These are phyloP conservation scores for Rhodocollybia butyracea DNA, from an alignment of 768 basidiomycete species.

Conservation along the genomic window DNA sequence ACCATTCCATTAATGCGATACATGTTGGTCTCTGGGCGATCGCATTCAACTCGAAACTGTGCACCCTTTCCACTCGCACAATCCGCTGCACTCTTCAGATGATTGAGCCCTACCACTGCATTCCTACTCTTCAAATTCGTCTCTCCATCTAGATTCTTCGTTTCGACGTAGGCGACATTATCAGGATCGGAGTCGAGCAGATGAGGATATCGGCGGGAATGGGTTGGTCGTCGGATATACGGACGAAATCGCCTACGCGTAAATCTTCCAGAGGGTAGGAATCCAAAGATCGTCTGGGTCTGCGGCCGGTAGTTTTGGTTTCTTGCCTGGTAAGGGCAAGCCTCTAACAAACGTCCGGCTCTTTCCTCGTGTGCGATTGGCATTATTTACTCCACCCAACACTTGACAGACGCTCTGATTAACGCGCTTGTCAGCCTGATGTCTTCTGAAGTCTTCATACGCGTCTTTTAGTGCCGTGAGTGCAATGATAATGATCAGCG, in stretches of 20 bases:
- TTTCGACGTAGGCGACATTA: conserved; percentile 81
- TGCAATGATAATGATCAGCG: conserved; percentile 78
- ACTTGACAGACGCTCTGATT: conserved; percentile 75
- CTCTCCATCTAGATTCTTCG: conserved; percentile 96
- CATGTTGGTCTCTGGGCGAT: conserved; percentile 90
- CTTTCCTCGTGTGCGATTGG: conserved; percentile 71
- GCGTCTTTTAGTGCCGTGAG: conserved; percentile 93
- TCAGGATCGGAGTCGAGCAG: conserved; percentile 43
- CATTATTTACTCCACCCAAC: conserved; percentile 64
- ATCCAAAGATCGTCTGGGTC: conserved; percentile 48
- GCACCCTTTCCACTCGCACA: conserved; percentile 47
- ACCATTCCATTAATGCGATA: conserved; percentile 85
- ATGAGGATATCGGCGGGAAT: conserved; percentile 74
- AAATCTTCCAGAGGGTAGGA: conserved; percentile 76
- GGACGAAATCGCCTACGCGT: conserved; percentile 87
- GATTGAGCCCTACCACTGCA: conserved; percentile 70
- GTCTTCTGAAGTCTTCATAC: conserved; percentile 96
- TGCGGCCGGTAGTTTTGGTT: neutral
- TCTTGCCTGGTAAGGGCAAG: conserved; percentile 9
- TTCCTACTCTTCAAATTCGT: conserved; percentile 96
- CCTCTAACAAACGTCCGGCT: conserved; percentile 79
- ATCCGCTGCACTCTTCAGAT: conserved; percentile 61
- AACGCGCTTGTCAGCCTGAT: conserved; percentile 87
- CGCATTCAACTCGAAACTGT: conserved; percentile 81
- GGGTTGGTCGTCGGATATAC: conserved; percentile 60